These are phyloP conservation scores for Yamadazyma diospyri DNA, from an alignment of 1,139 yeast genomes.

Conservation along the genomic window DNA sequence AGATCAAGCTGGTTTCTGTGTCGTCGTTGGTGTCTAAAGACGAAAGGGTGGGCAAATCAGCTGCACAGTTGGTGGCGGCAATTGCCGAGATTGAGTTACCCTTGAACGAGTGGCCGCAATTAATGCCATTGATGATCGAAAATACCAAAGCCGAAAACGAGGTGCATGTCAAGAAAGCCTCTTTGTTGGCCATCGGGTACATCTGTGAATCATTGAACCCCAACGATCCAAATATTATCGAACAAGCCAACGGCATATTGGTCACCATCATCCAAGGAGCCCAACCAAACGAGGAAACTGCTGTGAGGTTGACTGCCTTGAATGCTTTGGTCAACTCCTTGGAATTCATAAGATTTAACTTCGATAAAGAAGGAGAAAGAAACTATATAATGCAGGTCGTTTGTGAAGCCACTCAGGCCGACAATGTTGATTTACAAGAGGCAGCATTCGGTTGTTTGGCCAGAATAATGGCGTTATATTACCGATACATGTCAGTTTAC, in stretches of 20 bases:
- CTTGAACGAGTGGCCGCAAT: slow-evolving; percentile 79
- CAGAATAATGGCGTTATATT: slow-evolving; percentile 85
- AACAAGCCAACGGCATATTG: slow-evolving; percentile 87
- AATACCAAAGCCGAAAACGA: slow-evolving; percentile 80
- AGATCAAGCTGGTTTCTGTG: slow-evolving; percentile 68
- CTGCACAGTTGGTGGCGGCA: slow-evolving; percentile 94
- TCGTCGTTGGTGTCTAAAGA: slow-evolving; percentile 62
- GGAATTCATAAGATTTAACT: slow-evolving; percentile 83
- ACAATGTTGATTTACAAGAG: slow-evolving; percentile 78
- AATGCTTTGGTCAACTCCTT: slow-evolving; percentile 89
- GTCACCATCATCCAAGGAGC: slow-evolving; percentile 98
- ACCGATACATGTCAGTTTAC: slow-evolving; percentile 84
- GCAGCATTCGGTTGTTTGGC: slow-evolving; percentile 96
- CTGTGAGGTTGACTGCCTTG: slow-evolving; percentile 85
- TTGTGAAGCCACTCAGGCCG: slow-evolving; percentile 95
- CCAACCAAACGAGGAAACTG: slow-evolving; percentile 71
- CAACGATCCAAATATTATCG: slow-evolving; percentile 67
- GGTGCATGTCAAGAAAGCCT: slow-evolving; percentile 77
- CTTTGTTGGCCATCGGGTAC: slow-evolving; percentile 86
- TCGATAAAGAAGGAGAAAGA: slow-evolving; percentile 91
- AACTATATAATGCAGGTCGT: slow-evolving; percentile 98
- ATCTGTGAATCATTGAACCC: slow-evolving; percentile 96
- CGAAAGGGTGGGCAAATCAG: slow-evolving; percentile 79
- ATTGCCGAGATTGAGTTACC: slow-evolving; percentile 95
- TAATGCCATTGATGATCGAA: slow-evolving; percentile 77